Base-by-base conservation (phyloP, 139 green algal species). In the Coccomyxa sp. region DNA sequence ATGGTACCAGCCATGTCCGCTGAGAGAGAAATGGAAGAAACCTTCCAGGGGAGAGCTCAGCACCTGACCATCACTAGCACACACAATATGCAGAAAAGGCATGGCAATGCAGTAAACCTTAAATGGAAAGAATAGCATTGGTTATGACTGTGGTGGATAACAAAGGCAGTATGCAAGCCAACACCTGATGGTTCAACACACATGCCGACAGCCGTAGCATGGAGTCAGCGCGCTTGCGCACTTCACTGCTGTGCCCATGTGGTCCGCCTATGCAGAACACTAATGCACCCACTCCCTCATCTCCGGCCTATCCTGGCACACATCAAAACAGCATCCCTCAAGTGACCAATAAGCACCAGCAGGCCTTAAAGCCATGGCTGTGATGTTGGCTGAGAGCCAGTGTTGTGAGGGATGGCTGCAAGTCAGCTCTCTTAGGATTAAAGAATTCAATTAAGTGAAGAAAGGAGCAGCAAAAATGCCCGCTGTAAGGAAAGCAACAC, bases 261-360 rank as follows among this genome's bases (percentile, higher is more conserved):
- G 71, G 71, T 25, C 71, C 71, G 71, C 71, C 71, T 51, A 77
- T 77, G 71, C 71, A 77, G 71, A 77, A 77, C n/a, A n/a, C 71
- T 11, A 77, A 18, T 25, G 23, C 21, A 1, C 23, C 21, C n/a
- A 15, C 23, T 15, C 71, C 71, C 4, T 31, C 25, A 32, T 77
- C 71, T 31, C 71, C 71, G 14, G 71, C 71, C 71, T 77, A n/a
- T 38, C 71, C 63, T 71, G 63, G 63, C 38, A 51, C 3, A 51
- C 38, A 51, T 11, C 7, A 51, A 7, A 7, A 51, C 38, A 51
- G 7, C 38, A 7, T 51, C 38, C 38, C 38, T 51, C 38, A 51
- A 74, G 66, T 10, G 9, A 3, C 23, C 23, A 23, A 74, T 23
- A 23, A 74, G 9, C 9, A 27, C 21, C 66, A 30, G 21, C 23